Evolutionary conservation across 176 grass and related monocot species (phyloP).

Genomic region (Elaeis guineensis): DNA sequence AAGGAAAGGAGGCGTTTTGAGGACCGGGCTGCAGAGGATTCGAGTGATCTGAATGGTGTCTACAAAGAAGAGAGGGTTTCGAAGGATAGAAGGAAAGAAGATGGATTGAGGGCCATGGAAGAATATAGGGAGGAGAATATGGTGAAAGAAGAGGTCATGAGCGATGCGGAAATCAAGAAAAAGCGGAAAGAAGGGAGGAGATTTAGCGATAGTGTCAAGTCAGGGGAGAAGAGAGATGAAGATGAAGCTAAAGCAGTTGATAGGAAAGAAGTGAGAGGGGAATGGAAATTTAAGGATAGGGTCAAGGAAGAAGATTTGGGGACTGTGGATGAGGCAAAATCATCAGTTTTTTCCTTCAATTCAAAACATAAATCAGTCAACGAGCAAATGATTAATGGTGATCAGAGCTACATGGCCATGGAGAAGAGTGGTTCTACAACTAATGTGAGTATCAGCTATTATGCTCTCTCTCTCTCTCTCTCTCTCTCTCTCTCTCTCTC

Average conservation of each 20-base stretch:
- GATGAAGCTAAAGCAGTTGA: background rate
- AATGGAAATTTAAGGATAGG: slow-evolving; percentile 12
- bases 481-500: no score
- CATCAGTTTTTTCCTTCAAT: background rate
- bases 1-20: slow-evolving; percentile 18
- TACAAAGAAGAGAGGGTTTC: slow-evolving; percentile 3
- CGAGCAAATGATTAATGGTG: slow-evolving; percentile 17
- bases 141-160: background rate
- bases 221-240: slow-evolving; percentile 7
- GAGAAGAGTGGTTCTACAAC: slow-evolving; percentile 13
- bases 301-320: slow-evolving; percentile 23
- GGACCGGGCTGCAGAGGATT: background rate
- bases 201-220: slow-evolving; percentile 23
- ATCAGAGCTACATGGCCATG: slow-evolving; percentile 2
- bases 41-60: slow-evolving; percentile 7
- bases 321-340: slow-evolving; percentile 11
- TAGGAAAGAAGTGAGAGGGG: background rate
- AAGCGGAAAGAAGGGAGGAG: slow-evolving; percentile 26
- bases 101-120: background rate
- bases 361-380: no score
- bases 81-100: no score
- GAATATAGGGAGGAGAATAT: slow-evolving; percentile 3
- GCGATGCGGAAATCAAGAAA: slow-evolving; percentile 6
- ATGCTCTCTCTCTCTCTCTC: no score
- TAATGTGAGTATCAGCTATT: slow-evolving; percentile 43